Percentiles rank a stretch among this genome's conserved stretches.
phyloP scores from a whole-genome alignment of 805 yeast genomes.

The Cyberlindnera lachancei region DNA sequence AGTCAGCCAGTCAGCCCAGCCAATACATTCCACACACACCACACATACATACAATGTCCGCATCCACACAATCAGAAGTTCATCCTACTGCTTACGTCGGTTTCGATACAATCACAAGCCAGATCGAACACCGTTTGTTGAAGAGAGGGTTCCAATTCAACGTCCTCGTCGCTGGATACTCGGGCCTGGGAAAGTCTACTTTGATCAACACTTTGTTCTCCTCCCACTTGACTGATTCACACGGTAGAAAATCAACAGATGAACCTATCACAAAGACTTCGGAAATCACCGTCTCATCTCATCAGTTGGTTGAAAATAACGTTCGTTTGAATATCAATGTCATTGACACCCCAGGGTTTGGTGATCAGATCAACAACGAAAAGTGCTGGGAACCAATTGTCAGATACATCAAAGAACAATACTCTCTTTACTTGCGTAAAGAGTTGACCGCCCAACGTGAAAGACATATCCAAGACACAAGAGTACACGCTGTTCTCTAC shows the following conservation, averaged over 20 bases:
- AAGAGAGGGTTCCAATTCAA: slow-evolving; percentile 93
- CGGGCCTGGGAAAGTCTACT: slow-evolving; percentile 94
- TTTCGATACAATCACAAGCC: slow-evolving; percentile 91
- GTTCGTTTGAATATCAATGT: slow-evolving; percentile 81
- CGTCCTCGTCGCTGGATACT: slow-evolving; percentile 86
- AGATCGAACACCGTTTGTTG: slow-evolving; percentile 85
- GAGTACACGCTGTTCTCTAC: slow-evolving; percentile 90
- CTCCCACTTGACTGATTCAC: slow-evolving; percentile 64
- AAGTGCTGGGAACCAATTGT: slow-evolving; percentile 96
- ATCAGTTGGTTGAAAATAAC: slow-evolving; percentile 72
- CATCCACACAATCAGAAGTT: slow-evolving; percentile 6
- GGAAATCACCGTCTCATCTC: slow-evolving; percentile 69
- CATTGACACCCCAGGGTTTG: slow-evolving; percentile 97
- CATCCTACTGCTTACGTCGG: slow-evolving; percentile 83
- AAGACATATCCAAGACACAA: slow-evolving; percentile 69
- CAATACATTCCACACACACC: slow-evolving; percentile 7
- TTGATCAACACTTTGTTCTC: slow-evolving; percentile 86
- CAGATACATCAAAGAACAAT: slow-evolving; percentile 92
- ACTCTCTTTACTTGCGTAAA: slow-evolving; percentile 81
- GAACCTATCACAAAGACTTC: slow-evolving; percentile 83
- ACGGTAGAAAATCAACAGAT: slow-evolving; percentile 58
- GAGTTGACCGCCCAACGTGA: slow-evolving; percentile 95
- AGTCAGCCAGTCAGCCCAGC: slow-evolving; percentile 8
- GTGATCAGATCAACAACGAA: slow-evolving; percentile 92
- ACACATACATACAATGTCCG: slow-evolving; percentile 7